phyloP scores from a whole-genome alignment of 2,329 filamentous ascomycete species.

The Cladosporium sp. region DNA sequence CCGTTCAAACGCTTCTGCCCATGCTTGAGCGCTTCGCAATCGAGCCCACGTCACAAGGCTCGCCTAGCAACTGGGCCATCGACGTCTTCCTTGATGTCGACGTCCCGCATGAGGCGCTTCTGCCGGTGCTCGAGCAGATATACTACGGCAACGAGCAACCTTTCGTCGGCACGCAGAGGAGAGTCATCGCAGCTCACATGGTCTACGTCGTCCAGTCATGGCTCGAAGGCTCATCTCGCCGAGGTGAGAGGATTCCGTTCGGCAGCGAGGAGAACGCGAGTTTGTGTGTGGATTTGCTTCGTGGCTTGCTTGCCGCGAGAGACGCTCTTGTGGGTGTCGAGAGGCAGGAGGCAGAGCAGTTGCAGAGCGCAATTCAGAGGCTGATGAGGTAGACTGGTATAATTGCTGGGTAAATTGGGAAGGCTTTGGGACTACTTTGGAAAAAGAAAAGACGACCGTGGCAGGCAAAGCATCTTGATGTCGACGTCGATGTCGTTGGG shows the following conservation, averaged over 20 bases:
- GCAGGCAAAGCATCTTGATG: neutral
- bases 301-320: slow-evolving; percentile 17
- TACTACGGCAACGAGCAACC: slow-evolving; percentile 63
- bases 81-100: slow-evolving; percentile 60
- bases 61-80: slow-evolving; percentile 54
- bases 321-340: slow-evolving; percentile 20
- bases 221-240: slow-evolving; percentile 51
- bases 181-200: slow-evolving; percentile 55
- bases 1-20: slow-evolving; percentile 42
- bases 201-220: slow-evolving; percentile 56
- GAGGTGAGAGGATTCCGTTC: slow-evolving; percentile 49
- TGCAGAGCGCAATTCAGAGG: slow-evolving; percentile 13
- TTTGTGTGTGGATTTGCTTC: slow-evolving; percentile 29
- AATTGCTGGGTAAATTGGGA: too few species aligned
- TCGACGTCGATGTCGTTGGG: neutral
- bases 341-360: slow-evolving; percentile 18
- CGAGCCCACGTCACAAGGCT: slow-evolving; percentile 44
- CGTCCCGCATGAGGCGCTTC: slow-evolving; percentile 55
- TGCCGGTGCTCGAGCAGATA: slow-evolving; percentile 57
- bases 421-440: neutral
- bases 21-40: slow-evolving; percentile 51
- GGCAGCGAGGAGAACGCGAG: slow-evolving; percentile 54
- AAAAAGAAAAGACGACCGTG: neutral
- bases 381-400: slow-evolving; percentile 4
- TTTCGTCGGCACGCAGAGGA: slow-evolving; percentile 51